These are phyloP conservation scores for Cytospora schulzeri DNA, from an alignment of 2,329 filamentous ascomycete genomes.

Conservation along the genomic window DNA sequence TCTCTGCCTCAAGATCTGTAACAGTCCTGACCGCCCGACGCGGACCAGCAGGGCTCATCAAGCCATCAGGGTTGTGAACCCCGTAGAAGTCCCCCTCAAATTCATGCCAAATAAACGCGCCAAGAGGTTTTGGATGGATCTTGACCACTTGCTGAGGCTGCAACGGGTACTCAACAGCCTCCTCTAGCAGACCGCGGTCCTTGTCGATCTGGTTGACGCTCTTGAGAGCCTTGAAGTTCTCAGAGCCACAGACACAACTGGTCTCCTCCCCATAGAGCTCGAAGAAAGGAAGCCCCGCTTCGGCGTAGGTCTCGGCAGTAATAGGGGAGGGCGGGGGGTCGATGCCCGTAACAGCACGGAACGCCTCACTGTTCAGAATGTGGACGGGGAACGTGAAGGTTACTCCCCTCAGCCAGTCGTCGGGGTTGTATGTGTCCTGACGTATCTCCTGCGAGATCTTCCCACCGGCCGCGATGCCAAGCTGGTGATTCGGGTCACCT, in stretches of 20 bases:
- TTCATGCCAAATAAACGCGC: background rate
- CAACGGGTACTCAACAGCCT: background rate
- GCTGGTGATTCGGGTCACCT: background rate
- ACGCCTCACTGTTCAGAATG: constrained; percentile 41
- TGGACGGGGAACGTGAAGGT: constrained; percentile 33
- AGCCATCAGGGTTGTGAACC: background rate
- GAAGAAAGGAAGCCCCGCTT: constrained; percentile 42
- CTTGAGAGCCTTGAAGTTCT: constrained; percentile 24
- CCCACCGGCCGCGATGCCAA: background rate
- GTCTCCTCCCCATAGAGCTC: constrained; percentile 31
- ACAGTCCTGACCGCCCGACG: background rate
- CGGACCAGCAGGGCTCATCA: background rate
- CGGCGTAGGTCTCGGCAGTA: constrained; percentile 37
- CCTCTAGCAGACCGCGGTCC: constrained; percentile 16
- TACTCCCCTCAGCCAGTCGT: constrained; percentile 2
- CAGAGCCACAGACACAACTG: constrained; percentile 23
- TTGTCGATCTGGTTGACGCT: constrained; percentile 30
- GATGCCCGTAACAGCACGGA: constrained; percentile 39
- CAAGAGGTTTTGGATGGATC: background rate
- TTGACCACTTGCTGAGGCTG: background rate
- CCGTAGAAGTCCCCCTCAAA: background rate
- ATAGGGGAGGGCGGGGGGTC: constrained; percentile 40
- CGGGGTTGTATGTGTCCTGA: background rate
- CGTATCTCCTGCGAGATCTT: background rate
- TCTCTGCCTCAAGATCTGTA: background rate